Evolutionary conservation across 371 early-diverging fungal species (phyloP).

Genomic region (Encephalitozoon hellem): DNA sequence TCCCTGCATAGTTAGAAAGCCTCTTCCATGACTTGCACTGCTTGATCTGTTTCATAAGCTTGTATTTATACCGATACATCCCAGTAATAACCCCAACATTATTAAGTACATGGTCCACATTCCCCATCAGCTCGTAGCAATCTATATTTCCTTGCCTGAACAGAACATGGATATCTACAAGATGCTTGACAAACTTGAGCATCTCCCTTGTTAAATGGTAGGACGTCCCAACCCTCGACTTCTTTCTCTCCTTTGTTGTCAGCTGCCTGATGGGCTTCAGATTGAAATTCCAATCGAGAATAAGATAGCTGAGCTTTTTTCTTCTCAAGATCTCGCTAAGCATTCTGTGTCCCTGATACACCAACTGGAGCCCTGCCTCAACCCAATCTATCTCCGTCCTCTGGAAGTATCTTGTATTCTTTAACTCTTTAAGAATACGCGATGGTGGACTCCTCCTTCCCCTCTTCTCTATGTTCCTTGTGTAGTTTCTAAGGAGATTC

Average conservation of each 20-base stretch:
- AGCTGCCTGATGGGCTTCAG: slow-evolving; percentile 87
- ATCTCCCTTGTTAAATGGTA: slow-evolving; percentile 88
- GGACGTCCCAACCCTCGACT: slow-evolving; percentile 91
- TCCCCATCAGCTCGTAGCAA: slow-evolving; percentile 79
- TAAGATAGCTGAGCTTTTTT: slow-evolving; percentile 84
- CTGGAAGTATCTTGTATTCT: slow-evolving; percentile 92
- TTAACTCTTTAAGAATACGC: slow-evolving; percentile 65
- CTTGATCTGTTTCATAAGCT: slow-evolving; percentile 88
- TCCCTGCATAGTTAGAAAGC: not conserved
- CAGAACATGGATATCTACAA: slow-evolving; percentile 89
- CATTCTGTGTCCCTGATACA: slow-evolving; percentile 94
- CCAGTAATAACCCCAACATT: slow-evolving; percentile 97
- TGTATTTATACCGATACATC: slow-evolving; percentile 98
- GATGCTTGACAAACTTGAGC: slow-evolving; percentile 82
- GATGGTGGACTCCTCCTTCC: not conserved
- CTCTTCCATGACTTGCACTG: slow-evolving; percentile 63
- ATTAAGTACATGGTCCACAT: slow-evolving; percentile 88
- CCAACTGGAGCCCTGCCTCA: slow-evolving; percentile 88
- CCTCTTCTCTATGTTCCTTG: slow-evolving; percentile 11
- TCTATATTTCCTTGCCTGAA: slow-evolving; percentile 74
- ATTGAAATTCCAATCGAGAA: slow-evolving; percentile 93
- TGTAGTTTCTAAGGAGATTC: not conserved
- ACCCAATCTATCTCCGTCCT: slow-evolving; percentile 93
- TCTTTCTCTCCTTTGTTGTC: slow-evolving; percentile 97
- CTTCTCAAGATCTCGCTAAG: slow-evolving; percentile 87